Conservation (phyloP, 2,329 filamentous ascomycete species). For the Fusarium denticulatum region DNA sequence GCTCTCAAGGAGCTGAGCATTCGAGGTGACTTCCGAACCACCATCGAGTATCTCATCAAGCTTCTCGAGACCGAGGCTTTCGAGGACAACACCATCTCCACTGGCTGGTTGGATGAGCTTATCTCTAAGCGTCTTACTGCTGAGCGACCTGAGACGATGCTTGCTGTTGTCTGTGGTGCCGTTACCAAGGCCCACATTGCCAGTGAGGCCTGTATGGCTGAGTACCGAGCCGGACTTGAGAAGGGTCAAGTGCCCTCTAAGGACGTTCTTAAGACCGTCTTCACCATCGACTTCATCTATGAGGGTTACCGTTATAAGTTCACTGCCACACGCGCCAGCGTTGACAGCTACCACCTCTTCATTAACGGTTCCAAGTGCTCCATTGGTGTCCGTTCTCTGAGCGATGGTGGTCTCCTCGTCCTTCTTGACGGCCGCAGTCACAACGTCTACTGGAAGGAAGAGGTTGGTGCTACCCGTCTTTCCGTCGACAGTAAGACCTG, state of each 20-base stretch:
- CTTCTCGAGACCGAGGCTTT: constrained; percentile 97
- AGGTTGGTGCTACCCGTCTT: constrained; percentile 92
- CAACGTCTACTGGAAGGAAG: constrained; percentile 99
- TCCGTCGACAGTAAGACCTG: constrained; percentile 99
- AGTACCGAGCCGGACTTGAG: constrained; percentile 89
- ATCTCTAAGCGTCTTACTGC: constrained; percentile 98
- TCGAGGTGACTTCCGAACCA: constrained; percentile 98
- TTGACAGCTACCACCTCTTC: constrained; percentile 96
- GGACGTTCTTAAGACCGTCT: constrained; percentile 96
- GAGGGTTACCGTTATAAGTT: constrained; percentile 98
- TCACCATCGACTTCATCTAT: constrained; percentile 98
- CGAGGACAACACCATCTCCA: constrained; percentile 99
- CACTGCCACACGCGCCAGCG: constrained; percentile 90
- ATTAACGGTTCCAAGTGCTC: constrained; percentile 98
- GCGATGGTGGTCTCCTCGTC: constrained; percentile 92
- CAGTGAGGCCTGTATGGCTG: constrained; percentile 87
- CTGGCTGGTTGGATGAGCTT: constrained; percentile 97
- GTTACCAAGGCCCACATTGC: constrained; percentile 94
- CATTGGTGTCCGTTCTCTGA: constrained; percentile 90
- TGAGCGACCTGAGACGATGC: constrained; percentile 90
- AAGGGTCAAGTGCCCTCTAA: constrained; percentile 98
- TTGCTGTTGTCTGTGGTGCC: constrained; percentile 95
- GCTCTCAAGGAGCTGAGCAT: constrained; percentile 99
- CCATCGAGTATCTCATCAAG: constrained; percentile 99
- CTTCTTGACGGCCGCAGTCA: constrained; percentile 92